Evolutionary conservation across 768 basidiomycete species (phyloP).

Genomic region (Auriscalpium orientale): DNA sequence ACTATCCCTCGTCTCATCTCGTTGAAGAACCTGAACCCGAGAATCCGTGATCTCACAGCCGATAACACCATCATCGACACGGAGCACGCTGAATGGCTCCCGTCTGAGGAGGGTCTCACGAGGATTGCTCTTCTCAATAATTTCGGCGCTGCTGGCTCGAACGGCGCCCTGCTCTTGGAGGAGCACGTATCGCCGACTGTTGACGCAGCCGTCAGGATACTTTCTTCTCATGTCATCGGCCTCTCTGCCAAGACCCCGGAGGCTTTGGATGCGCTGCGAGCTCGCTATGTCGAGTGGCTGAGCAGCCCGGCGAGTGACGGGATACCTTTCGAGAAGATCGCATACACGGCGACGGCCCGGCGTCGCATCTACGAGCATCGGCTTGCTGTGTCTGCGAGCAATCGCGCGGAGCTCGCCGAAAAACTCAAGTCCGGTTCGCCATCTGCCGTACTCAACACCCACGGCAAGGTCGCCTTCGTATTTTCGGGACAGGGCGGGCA

Average conservation of each 20-base stretch:
- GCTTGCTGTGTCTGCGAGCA: slow-evolving; percentile 38
- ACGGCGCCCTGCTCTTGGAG: slow-evolving; percentile 53
- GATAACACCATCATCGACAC: slow-evolving; percentile 47
- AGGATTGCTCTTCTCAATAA: slow-evolving; percentile 62
- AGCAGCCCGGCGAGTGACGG: slow-evolving; percentile 19
- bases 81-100: slow-evolving; percentile 33
- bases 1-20: slow-evolving; percentile 57
- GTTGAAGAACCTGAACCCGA: slow-evolving; percentile 47
- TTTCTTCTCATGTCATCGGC: slow-evolving; percentile 39
- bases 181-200: slow-evolving; percentile 27
- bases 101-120: slow-evolving; percentile 24
- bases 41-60: slow-evolving; percentile 36
- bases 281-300: slow-evolving; percentile 42
- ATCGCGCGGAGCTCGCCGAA: slow-evolving; percentile 37
- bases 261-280: slow-evolving; percentile 41
- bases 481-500: slow-evolving; percentile 73
- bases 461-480: slow-evolving; percentile 46
- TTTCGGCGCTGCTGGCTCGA: slow-evolving; percentile 71
- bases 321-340: slow-evolving; percentile 39
- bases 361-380: slow-evolving; percentile 49
- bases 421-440: slow-evolving; percentile 31
- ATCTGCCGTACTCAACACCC: slow-evolving; percentile 22
- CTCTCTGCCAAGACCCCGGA: slow-evolving; percentile 51
- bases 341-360: slow-evolving; percentile 64
- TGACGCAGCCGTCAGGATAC: background rate